Base-by-base conservation (phyloP, 306 rosid genomes). In the Castanea sativa region DNA sequence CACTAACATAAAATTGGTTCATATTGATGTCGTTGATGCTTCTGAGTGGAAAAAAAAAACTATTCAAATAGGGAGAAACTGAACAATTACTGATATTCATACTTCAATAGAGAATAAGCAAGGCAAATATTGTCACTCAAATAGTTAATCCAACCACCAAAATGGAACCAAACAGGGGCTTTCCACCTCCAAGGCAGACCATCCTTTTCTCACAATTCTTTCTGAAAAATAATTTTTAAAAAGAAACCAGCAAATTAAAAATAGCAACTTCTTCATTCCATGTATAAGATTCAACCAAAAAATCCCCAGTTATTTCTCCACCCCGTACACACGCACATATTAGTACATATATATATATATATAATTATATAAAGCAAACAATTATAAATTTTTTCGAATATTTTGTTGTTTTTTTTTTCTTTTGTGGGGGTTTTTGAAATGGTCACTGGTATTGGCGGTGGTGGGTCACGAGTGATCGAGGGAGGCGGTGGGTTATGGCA, bases 401-500 rank as follows among this genome's bases (percentile, higher is more conserved):
- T 12, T 49, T 49, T 12, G 13, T 49, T 12, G 3, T n/a, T 49
- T 60, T 32, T 20, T 63, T 2, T 1, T 18, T 67, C 64, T 63
- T 20, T 70, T 20, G 52, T 13, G 43, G 83, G 80, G 78, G 52
- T 29, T 58, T 32, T 32, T 79, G 81, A 82, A 65, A 95, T 96
- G 99, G 94, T 88, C 60, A 74, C 96, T 78, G 86, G 53, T 3
- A 74, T 94, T 76, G 86, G 53, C 11, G 53, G 53, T 2, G 53
- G 72, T 11, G 52, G 81, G 63, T 80, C 90, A 60, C 85, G 82
- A 86, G 83, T 49, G 53, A 49, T 84, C 52, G 72, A 67, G 56
- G 99, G 93, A 29, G 92, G 90, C 25, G 92, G 91, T 85, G 94
- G 88, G 45, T n/a, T n/a, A n/a, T n/a, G n/a, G n/a, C n/a, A n/a